Base-by-base conservation (phyloP, 345 rosid species). In the Hibiscus mutabilis region DNA sequence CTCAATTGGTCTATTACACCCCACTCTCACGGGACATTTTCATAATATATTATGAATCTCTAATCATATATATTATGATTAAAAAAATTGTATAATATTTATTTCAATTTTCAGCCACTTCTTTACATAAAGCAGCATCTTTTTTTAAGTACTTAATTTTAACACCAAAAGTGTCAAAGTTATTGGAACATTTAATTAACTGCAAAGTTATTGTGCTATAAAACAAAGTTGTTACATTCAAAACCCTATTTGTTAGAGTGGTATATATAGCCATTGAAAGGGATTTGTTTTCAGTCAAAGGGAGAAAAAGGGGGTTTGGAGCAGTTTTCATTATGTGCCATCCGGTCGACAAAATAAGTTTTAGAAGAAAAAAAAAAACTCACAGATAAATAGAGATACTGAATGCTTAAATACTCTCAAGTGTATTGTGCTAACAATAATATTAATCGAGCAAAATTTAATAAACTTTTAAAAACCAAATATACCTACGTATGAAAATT, bases 181-280 rank as follows among this genome's bases (percentile, higher is more conserved):
- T 66, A 66, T 47, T 66, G 40, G 40, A 66, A 46, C 15, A 66
- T 25, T 66, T 15, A 47, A 25, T 66, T 25, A 25, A 25, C 24
- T 16, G 37, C 40, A 15, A 16, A 25, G 49, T 47, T 46, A 47
- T 46, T 66, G 57, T 66, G 57, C 3, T 47, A 25, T 47, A 24
- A 66, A 66, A 22, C 16, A 44, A 24, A 46, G 56, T 24, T 66
- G 69, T 66, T 66, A 24, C 7, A 46, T 46, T 66, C 15, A 46
- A 46, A 66, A 66, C 56, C 56, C 69, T 66, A 46, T 44, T 64
- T 44, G 19, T 60, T 60, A n/a, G 4, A 60, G n/a, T 15, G 63
- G 42, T 7, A n/a, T 27, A 60, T n/a, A 60, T 61, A 61, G 66
- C 24, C 63, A 61, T 33, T 33, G 46, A 33, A 61, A 29, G 15